Evolutionary conservation across 257 asterid species (phyloP).

Genomic region (Solanum dulcamara): DNA sequence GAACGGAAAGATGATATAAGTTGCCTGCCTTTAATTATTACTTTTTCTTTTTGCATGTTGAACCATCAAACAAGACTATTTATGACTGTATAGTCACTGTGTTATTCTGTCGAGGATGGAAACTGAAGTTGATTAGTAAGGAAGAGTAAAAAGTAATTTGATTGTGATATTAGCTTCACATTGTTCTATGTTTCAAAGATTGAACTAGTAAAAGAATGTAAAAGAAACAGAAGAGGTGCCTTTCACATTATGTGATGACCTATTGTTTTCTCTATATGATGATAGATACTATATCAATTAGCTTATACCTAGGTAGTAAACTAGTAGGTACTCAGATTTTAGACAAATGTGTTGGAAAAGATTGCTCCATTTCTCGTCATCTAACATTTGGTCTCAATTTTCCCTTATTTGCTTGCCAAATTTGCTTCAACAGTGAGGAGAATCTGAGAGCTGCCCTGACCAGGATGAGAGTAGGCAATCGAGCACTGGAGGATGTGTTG

Average conservation of each 20-base stretch:
- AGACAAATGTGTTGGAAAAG: background rate
- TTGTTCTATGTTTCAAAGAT: background rate
- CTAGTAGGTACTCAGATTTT: background rate
- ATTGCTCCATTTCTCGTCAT: background rate
- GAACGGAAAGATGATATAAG: background rate
- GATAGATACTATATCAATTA: background rate
- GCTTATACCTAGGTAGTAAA: background rate
- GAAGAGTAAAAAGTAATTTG: background rate
- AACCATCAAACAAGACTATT: background rate
- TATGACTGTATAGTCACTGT: background rate
- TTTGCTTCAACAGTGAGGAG: conserved; percentile 59
- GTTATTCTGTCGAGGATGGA: background rate
- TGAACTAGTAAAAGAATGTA: background rate
- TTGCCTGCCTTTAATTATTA: background rate
- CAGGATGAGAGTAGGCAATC: conserved; percentile 72
- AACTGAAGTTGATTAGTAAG: background rate
- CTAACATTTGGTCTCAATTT: background rate
- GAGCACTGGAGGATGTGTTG: conserved; percentile 64
- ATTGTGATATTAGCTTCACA: background rate
- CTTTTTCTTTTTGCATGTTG: background rate
- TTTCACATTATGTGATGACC: background rate
- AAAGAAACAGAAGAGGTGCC: background rate
- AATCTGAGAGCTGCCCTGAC: conserved; percentile 82
- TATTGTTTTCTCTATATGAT: background rate
- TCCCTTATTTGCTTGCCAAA: background rate